Percentiles rank a stretch among this genome's conserved stretches.
These are phyloP conservation scores for Arctostaphylos glauca DNA, from an alignment of 148 eudicot genomes.

Conservation along the genomic window DNA sequence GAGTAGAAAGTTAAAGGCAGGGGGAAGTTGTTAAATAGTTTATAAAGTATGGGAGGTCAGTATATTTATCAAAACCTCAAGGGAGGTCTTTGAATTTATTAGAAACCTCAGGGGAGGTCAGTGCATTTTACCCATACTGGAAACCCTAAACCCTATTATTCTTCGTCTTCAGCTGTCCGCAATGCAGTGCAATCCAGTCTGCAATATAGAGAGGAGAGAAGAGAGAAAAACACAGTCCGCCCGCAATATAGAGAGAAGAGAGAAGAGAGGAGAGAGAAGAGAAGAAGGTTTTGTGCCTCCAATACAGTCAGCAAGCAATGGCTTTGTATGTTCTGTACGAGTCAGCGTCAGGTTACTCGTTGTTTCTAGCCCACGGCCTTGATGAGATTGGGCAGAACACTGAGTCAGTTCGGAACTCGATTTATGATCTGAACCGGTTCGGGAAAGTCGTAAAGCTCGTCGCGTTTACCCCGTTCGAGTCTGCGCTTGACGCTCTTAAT, in stretches of 20 bases:
- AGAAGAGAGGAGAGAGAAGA: neutral
- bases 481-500: constrained; percentile 86
- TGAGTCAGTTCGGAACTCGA: constrained; percentile 73
- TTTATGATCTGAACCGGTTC: constrained; percentile 70
- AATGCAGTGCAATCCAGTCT: no score
- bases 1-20: no score
- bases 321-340: constrained; percentile 62
- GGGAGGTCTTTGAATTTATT: no score
- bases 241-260: neutral
- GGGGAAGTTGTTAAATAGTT: no score
- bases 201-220: no score
- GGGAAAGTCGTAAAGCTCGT: constrained; percentile 78
- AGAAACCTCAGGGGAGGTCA: no score
- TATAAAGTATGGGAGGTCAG: no score
- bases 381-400: constrained; percentile 92
- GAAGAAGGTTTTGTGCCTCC: no score
- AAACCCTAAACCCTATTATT: no score
- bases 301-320: constrained; percentile 26
- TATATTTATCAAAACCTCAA: no score
- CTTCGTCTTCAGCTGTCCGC: no score
- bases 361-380: constrained; percentile 67
- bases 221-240: neutral
- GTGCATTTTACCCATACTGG: no score
- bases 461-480: constrained; percentile 75
- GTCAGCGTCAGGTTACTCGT: constrained; percentile 65